These are phyloP conservation scores for Oryza glaberrima DNA, from an alignment of 176 grass and related monocot species.

Conservation along the genomic window DNA sequence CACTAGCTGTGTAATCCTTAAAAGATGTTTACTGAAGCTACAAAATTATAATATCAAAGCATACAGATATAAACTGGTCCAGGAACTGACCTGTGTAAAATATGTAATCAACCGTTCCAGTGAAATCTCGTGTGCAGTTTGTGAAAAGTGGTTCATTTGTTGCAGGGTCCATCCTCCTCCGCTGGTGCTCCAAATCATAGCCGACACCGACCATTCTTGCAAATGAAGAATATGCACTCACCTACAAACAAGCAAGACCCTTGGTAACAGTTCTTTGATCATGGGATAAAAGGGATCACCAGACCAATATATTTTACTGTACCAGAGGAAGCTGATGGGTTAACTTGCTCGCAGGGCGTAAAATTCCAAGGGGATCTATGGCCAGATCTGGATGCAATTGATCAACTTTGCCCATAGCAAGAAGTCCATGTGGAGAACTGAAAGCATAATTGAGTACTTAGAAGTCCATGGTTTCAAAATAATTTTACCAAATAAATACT, in stretches of 20 bases:
- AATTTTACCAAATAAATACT: neutral
- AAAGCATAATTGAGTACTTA: slow-evolving; percentile 46
- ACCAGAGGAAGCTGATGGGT: slow-evolving; percentile 98
- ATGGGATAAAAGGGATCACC: slow-evolving; percentile 8
- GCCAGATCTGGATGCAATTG: slow-evolving; percentile 94
- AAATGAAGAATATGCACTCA: slow-evolving; percentile 98
- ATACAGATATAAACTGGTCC: slow-evolving; percentile 25
- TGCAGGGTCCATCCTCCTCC: slow-evolving; percentile 87
- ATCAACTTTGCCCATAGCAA: slow-evolving; percentile 94
- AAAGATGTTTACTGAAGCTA: neutral
- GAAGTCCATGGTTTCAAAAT: slow-evolving; percentile 20
- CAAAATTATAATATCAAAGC: slow-evolving; percentile 34
- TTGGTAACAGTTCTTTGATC: slow-evolving; percentile 33
- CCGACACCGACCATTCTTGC: slow-evolving; percentile 69
- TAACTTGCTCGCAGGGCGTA: slow-evolving; percentile 83
- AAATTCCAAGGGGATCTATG: slow-evolving; percentile 86
- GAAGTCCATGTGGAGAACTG: slow-evolving; percentile 90
- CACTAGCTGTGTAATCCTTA: slow-evolving; percentile 23
- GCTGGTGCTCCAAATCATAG: slow-evolving; percentile 85
- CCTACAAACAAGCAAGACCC: slow-evolving; percentile 53
- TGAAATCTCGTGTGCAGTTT: slow-evolving; percentile 97
- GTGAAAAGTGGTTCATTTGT: slow-evolving; percentile 99
- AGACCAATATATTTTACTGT: slow-evolving; percentile 36
- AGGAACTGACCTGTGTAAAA: slow-evolving; percentile 87
- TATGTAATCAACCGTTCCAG: slow-evolving; percentile 94